Percentiles rank a stretch among this genome's conserved stretches.
phyloP scores from a whole-genome alignment of 2,329 filamentous ascomycete species.

The Colletotrichum horii region DNA sequence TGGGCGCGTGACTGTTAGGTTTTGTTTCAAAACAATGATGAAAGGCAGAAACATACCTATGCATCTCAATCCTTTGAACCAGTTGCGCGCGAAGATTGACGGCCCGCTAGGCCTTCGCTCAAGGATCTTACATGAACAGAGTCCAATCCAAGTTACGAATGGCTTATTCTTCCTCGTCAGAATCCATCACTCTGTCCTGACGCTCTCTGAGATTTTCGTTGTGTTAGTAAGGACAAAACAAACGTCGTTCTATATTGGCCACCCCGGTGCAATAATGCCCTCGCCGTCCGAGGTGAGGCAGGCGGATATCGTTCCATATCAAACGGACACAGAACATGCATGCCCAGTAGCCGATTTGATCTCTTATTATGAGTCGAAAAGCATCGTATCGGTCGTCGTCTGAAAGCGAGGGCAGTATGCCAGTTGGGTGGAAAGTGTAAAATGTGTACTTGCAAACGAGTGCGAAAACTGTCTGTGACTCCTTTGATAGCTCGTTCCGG shows the following conservation, averaged over 20 bases:
- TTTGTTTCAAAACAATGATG: too few relatives aligned
- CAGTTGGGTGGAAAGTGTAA: not conserved
- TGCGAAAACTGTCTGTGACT: not conserved
- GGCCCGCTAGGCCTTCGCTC: not conserved
- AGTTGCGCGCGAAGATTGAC: not conserved
- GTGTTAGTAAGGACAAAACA: too few relatives aligned
- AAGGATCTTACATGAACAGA: not conserved
- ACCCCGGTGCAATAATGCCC: too few relatives aligned
- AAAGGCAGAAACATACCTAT: too few relatives aligned
- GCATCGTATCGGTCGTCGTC: not conserved
- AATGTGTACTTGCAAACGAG: not conserved
- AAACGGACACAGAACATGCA: not conserved
- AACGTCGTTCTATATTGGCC: too few relatives aligned
- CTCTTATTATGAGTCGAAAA: fast-evolving
- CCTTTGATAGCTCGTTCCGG: not conserved
- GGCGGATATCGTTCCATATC: not conserved
- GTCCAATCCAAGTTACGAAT: not conserved
- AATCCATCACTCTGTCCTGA: too few relatives aligned
- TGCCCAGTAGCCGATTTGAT: not conserved
- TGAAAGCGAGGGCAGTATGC: not conserved
- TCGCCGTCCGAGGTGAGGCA: not conserved
- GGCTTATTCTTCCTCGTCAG: not conserved
- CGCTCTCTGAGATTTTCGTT: not conserved
- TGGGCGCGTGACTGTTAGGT: too few relatives aligned
- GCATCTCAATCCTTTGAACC: too few relatives aligned